Percentiles rank a stretch among this genome's conserved stretches.
Conservation (phyloP, 352 stramenopile genomes). For the Pythium coloratum region DNA sequence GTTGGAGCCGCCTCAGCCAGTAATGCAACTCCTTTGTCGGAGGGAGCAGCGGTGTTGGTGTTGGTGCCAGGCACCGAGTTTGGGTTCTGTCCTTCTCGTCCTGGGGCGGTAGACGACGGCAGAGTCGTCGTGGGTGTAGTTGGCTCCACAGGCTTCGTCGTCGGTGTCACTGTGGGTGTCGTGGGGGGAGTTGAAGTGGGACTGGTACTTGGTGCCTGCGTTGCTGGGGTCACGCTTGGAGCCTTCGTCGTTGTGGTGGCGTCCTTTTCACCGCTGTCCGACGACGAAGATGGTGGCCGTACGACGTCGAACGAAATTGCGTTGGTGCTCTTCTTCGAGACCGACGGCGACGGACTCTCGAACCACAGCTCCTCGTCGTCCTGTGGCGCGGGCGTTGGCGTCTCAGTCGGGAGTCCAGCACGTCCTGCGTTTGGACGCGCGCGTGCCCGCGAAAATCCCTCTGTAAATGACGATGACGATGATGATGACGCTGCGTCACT, state of each 20-base stretch:
- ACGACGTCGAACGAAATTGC: slow-evolving; percentile 18
- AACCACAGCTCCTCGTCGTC: background rate
- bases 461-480: background rate
- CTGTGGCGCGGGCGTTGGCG: background rate
- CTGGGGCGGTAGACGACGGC: background rate
- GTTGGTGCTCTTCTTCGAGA: slow-evolving; percentile 13
- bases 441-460: background rate
- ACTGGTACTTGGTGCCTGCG: background rate
- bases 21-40: background rate
- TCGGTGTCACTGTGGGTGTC: background rate
- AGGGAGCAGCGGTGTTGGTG: background rate
- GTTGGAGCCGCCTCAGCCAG: background rate
- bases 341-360: background rate
- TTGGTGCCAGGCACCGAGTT: background rate
- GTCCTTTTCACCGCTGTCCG: background rate
- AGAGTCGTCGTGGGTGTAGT: background rate
- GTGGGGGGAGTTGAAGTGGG: background rate
- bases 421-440: background rate
- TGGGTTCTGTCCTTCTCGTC: background rate
- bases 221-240: background rate
- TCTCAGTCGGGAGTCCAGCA: background rate
- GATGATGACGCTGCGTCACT: background rate
- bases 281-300: background rate
- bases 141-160: background rate
- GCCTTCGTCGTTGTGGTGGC: background rate